Evolutionary conservation across 2,329 filamentous ascomycete genomes (phyloP), one percentile per base, ranked within the genome.

Genomic region (Coniochaeta ligniaria): DNA sequence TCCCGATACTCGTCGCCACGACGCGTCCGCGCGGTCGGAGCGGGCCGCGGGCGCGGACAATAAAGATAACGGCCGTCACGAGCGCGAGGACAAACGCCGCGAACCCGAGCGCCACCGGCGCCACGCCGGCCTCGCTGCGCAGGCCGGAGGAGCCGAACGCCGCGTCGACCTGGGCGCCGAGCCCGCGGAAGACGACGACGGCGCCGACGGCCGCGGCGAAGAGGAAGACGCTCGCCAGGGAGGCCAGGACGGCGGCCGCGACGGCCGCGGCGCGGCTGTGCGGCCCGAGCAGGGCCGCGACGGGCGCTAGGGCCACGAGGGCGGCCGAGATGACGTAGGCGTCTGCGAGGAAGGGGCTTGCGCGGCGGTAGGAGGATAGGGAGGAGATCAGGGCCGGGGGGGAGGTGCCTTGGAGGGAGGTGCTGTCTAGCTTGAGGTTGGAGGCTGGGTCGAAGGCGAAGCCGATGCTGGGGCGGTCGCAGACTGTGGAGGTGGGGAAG

Each of bases 371-470:
- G 9, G 61, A 58, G 20, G 64, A 58, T 1, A 74, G 64, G 8
- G 73, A 63, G 11, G 64, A 60, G 33, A 60, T 61, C 45, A 72
- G 68, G 2, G 60, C 60, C 0, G 58, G 35, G 1, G 68, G 61
- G 31, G 65, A 65, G 0, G 62, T 64, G 8, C 62, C 62, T 3
- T 65, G 60, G 7, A 69, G 62, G 1, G 68, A 61, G 22, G 69
- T 69, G 58, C 60, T 55, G 31, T 66, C 65, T 12, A 75, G 66
- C 28, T 66, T 67, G n/a, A 76, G 67, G 60, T 72, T 65, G 14
- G 62, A 60, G n/a, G 62, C 60, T 2, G 73, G 72, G 61, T 72
- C 62, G 63, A 75, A 74, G 54, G 50, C 60, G 58, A 69, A 71
- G 24, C 70, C 69, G 61, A 74, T 47, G 24, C 62, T 61, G 4